Evolutionary conservation across 73 alveolate genomes (phyloP), one percentile per base, ranked within the genome.

Genomic region (Paramecium bursaria): DNA sequence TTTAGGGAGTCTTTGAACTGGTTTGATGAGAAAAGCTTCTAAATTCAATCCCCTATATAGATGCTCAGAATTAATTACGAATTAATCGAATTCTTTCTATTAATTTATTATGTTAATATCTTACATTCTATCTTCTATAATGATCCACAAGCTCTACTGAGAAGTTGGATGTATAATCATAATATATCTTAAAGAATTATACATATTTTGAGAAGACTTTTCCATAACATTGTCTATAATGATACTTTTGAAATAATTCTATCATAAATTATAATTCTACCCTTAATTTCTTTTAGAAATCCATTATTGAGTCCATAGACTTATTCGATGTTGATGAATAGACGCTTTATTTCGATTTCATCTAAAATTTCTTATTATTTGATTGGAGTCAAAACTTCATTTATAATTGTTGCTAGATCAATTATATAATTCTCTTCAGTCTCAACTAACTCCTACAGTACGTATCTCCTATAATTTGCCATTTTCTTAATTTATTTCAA

Each of bases 1-100:
- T 14, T 67, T 67, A 0, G 82, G 82, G 2, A 67, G 33, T 67
- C 82, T 67, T n/a, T 67, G 44, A 15, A 67, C 82, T 14, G 82
- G 82, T 67, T 67, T 67, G 0, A 67, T 67, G 0, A 67, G 46
- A 42, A 25, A 67, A 2, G 82, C 26, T 67, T 67, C 82, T 9
- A 67, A 4, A 42, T 67, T 67, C 7, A 42, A 5, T 1, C 82
- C 82, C 27, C 19, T 67, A 67, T 25, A 67, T 7, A 67, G 7
- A 39, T 67, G 60, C 1, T 15, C 21, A n/a, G n/a, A n/a, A n/a
- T n/a, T n/a, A n/a, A n/a, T n/a, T n/a, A n/a, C n/a, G n/a, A n/a
- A n/a, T n/a, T n/a, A n/a, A n/a, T n/a, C n/a, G n/a, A n/a, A n/a
- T 67, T 67, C 46, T 15, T 67, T 57, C 3, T 10, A 33, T n/a